Conservation (phyloP, 805 yeast genomes). For the Spencermartinsiella europaea region DNA sequence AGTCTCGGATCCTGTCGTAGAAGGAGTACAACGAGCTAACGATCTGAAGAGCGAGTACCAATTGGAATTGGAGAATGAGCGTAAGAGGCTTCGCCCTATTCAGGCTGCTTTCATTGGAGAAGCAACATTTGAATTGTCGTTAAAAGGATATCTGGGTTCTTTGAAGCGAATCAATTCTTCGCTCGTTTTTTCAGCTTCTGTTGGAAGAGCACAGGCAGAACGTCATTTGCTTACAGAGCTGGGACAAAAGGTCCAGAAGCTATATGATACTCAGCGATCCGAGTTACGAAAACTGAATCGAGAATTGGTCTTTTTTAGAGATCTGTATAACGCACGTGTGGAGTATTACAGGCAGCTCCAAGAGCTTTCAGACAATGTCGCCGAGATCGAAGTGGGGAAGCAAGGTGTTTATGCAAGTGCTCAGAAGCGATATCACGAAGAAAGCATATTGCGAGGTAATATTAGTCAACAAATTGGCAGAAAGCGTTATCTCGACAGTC, state of each 20-base stretch:
- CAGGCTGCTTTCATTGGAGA: constrained; percentile 10
- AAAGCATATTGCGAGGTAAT: constrained; percentile 8
- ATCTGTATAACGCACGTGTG: constrained; percentile 71
- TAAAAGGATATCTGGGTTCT: constrained; percentile 4
- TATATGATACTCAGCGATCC: constrained; percentile 4
- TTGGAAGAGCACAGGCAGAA: not conserved
- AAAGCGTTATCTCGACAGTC: constrained; percentile 44
- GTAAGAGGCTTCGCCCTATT: constrained; percentile 20
- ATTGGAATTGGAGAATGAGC: constrained; percentile 18
- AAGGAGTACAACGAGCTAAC: not conserved
- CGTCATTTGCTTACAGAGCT: constrained; percentile 3
- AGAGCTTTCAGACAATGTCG: constrained; percentile 76
- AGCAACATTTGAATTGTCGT: constrained; percentile 2
- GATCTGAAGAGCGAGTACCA: constrained; percentile 21
- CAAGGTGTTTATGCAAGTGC: constrained; percentile 23
- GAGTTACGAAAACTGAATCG: constrained; percentile 11
- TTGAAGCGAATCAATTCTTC: not conserved
- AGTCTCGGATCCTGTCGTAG: constrained; percentile 4
- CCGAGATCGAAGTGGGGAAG: constrained; percentile 38
- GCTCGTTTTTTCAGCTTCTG: not conserved
- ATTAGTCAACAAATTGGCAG: constrained; percentile 22
- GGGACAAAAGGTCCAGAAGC: constrained; percentile 6
- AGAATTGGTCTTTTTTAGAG: constrained; percentile 43
- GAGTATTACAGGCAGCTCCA: constrained; percentile 83
- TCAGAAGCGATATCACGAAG: constrained; percentile 21